Conservation (phyloP, 225 moss, liverwort and hornwort species). For the Marchantia polymorpha region DNA sequence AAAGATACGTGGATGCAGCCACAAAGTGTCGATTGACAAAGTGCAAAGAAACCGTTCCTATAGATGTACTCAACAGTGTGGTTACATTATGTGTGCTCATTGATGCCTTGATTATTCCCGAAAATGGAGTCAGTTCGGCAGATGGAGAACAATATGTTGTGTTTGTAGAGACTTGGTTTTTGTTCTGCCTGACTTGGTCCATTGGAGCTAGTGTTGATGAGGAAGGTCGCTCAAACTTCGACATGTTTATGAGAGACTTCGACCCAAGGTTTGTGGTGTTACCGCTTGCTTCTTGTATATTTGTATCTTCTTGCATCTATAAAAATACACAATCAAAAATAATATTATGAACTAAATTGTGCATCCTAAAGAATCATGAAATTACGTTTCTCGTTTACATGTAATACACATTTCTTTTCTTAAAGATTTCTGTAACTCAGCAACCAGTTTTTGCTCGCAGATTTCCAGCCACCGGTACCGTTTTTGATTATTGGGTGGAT, state of each 20-base stretch:
- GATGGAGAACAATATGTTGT: conserved; percentile 69
- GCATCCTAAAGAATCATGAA: neutral
- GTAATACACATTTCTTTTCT: neutral
- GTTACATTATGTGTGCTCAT: conserved; percentile 62
- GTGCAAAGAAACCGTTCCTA: conserved; percentile 60
- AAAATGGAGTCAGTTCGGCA: conserved; percentile 66
- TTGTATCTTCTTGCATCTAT: neutral
- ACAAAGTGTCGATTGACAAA: conserved; percentile 54
- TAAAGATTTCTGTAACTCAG: neutral
- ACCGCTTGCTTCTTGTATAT: neutral
- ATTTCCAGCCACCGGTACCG: conserved; percentile 68
- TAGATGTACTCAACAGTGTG: conserved; percentile 70
- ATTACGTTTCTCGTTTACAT: neutral
- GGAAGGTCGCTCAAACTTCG: conserved; percentile 57
- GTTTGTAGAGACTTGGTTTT: conserved; percentile 72
- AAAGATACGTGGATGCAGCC: conserved; percentile 61
- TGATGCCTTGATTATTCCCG: conserved; percentile 56
- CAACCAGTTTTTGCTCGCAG: conserved; percentile 26
- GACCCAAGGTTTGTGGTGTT: conserved; percentile 54
- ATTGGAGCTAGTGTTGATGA: conserved; percentile 80
- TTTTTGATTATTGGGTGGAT: conserved; percentile 75
- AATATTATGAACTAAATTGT: too few species aligned
- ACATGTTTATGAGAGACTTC: conserved; percentile 66
- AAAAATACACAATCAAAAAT: neutral
- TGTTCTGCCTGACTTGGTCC: conserved; percentile 76